Percentiles rank a stretch among this genome's conserved stretches.
phyloP scores from a whole-genome alignment of 2,329 filamentous ascomycete species.

The Hymenoscyphus repandus region DNA sequence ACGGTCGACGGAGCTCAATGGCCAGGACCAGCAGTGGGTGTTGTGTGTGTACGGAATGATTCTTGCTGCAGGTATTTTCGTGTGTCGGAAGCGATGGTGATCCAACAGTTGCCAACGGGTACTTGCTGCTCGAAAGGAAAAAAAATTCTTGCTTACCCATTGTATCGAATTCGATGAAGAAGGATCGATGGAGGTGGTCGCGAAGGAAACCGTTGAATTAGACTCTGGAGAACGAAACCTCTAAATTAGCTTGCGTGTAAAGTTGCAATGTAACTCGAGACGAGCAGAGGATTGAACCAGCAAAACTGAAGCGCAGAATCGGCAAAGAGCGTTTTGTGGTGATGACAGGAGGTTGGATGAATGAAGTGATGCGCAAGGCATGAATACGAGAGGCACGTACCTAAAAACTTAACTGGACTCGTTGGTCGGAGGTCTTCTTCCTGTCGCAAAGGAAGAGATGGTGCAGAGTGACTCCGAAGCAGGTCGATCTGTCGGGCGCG shows the following conservation, averaged over 20 bases:
- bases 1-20: constrained; percentile 7
- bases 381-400: constrained; percentile 26
- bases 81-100: background rate
- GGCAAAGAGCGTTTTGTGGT: constrained; percentile 9
- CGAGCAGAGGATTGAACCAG: background rate
- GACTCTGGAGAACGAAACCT: constrained; percentile 13
- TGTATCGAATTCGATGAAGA: constrained; percentile 26
- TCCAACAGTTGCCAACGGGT: constrained; percentile 6
- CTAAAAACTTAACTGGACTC: constrained; percentile 18
- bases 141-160: constrained; percentile 31
- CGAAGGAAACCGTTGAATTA: constrained; percentile 19
- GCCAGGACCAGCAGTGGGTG: constrained; percentile 5
- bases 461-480: constrained; percentile 5
- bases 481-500: constrained; percentile 19
- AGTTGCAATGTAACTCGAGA: background rate
- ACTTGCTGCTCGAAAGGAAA: constrained; percentile 19
- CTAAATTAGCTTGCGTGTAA: constrained; percentile 20
- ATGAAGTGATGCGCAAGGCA: constrained; percentile 16
- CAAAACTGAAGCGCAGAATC: background rate
- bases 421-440: constrained; percentile 3
- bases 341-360: constrained; percentile 13
- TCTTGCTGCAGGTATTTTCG: constrained; percentile 8
- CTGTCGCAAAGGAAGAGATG: constrained; percentile 14
- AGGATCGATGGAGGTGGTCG: constrained; percentile 29
- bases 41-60: constrained; percentile 6